Conservation (phyloP, 169 alveolate genomes). For the Plasmodium chabaudi region DNA sequence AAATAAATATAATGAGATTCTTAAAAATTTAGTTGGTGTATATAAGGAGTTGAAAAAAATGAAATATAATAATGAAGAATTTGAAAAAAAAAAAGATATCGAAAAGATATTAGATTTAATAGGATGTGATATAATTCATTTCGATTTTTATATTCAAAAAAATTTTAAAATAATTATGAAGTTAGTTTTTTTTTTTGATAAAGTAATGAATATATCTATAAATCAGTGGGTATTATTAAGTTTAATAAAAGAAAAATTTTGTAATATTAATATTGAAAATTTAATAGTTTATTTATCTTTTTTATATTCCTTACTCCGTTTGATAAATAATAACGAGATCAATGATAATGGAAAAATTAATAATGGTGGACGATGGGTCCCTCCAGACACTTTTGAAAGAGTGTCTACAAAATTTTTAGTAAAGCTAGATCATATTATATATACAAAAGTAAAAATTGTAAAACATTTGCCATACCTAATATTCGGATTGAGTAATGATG, state of each 20-base stretch:
- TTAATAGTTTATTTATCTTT: constrained; percentile 81
- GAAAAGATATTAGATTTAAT: constrained; percentile 67
- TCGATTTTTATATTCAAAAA: constrained; percentile 79
- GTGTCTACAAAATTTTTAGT: constrained; percentile 85
- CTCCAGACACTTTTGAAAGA: constrained; percentile 87
- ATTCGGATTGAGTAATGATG: constrained; percentile 83
- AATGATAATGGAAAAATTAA: too few species aligned
- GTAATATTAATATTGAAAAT: constrained; percentile 83
- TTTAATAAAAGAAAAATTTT: constrained; percentile 82
- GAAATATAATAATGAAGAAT: background rate
- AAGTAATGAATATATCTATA: constrained; percentile 77
- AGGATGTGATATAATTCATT: constrained; percentile 79
- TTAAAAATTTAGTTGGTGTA: constrained; percentile 64
- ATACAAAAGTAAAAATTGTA: constrained; percentile 84
- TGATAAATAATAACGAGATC: background rate
- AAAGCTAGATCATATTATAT: constrained; percentile 82
- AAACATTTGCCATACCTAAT: constrained; percentile 85
- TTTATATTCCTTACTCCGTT: constrained; percentile 80
- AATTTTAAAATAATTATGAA: constrained; percentile 77
- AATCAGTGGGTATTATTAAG: constrained; percentile 85
- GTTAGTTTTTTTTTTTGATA: constrained; percentile 78
- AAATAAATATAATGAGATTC: constrained; percentile 76
- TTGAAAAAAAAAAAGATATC: constrained; percentile 4
- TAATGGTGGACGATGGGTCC: constrained; percentile 77
- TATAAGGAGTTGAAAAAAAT: constrained; percentile 68